These are phyloP conservation scores for Saturnispora kantuleensis DNA, from an alignment of 805 yeast species.

Conservation along the genomic window DNA sequence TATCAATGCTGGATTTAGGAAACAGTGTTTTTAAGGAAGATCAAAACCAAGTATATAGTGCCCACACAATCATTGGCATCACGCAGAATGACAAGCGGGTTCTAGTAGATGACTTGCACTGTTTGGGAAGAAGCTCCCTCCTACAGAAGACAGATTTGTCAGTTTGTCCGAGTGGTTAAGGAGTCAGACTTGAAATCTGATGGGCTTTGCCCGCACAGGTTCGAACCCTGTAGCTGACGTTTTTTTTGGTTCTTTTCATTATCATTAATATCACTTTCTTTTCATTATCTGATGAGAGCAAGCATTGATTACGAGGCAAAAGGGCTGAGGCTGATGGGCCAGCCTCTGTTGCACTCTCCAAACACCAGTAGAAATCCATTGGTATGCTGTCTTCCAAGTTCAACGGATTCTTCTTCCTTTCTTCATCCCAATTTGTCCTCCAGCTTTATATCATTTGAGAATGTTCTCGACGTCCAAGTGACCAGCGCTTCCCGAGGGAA, in stretches of 20 bases:
- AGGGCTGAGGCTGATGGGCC: slow-evolving; percentile 8
- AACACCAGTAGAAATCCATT: not conserved
- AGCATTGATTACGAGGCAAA: slow-evolving; percentile 1
- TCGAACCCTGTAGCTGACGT: slow-evolving; percentile 5
- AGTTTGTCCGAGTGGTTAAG: slow-evolving; percentile 3
- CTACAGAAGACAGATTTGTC: too few species aligned
- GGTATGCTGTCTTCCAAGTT: slow-evolving; percentile 13
- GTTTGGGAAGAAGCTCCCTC: too few species aligned
- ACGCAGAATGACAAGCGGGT: too few species aligned
- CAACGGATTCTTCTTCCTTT: slow-evolving; percentile 11
- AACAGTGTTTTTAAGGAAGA: too few species aligned
- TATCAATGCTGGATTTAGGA: too few species aligned
- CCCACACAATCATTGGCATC: too few species aligned
- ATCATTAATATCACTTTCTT: not conserved
- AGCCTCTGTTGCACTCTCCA: slow-evolving; percentile 4
- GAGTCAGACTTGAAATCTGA: not conserved
- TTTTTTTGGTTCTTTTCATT: not conserved
- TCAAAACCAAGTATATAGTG: too few species aligned
- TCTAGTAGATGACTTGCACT: too few species aligned
- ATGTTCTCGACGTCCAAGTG: slow-evolving; percentile 22
- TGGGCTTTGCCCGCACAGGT: slow-evolving; percentile 6
- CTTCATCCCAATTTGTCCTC: not conserved
- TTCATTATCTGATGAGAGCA: slow-evolving; percentile 6
- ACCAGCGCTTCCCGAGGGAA: slow-evolving; percentile 9
- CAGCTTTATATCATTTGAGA: slow-evolving; percentile 17